These are phyloP conservation scores for Geotrichum reessii DNA, from an alignment of 1,139 yeast genomes.

Conservation along the genomic window DNA sequence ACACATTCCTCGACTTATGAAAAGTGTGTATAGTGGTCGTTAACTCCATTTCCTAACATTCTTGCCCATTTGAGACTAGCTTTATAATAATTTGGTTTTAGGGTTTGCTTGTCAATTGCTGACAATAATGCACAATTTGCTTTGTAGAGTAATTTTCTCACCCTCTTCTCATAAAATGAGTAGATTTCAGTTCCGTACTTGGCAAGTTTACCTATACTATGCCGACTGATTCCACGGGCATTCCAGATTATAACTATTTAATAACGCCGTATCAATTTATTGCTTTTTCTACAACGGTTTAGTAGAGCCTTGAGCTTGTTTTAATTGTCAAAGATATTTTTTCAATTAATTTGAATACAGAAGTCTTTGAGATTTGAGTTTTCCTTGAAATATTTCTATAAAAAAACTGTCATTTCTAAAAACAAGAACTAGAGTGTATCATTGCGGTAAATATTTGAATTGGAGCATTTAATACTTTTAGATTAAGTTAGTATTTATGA, in stretches of 20 bases:
- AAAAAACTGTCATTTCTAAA: too few species aligned
- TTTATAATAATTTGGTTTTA: background rate
- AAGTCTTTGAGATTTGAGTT: too few species aligned
- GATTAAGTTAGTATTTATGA: too few species aligned
- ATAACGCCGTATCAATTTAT: background rate
- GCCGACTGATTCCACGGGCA: background rate
- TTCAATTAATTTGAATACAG: too few species aligned
- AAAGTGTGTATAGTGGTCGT: too few species aligned
- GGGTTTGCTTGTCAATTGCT: background rate
- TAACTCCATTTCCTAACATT: too few species aligned
- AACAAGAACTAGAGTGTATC: too few species aligned
- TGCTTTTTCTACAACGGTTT: background rate
- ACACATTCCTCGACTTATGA: too few species aligned
- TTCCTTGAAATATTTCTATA: too few species aligned
- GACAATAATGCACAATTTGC: background rate
- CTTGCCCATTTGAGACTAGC: background rate
- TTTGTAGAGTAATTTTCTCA: background rate
- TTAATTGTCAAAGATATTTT: background rate
- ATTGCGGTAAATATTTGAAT: too few species aligned
- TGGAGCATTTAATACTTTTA: too few species aligned
- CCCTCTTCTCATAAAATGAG: background rate
- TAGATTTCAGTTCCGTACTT: background rate
- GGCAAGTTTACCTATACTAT: background rate
- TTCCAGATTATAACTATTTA: background rate
- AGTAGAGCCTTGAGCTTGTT: background rate